Evolutionary conservation across 2,329 filamentous ascomycete genomes (phyloP).

Genomic region (Pseudocercospora cruenta): DNA sequence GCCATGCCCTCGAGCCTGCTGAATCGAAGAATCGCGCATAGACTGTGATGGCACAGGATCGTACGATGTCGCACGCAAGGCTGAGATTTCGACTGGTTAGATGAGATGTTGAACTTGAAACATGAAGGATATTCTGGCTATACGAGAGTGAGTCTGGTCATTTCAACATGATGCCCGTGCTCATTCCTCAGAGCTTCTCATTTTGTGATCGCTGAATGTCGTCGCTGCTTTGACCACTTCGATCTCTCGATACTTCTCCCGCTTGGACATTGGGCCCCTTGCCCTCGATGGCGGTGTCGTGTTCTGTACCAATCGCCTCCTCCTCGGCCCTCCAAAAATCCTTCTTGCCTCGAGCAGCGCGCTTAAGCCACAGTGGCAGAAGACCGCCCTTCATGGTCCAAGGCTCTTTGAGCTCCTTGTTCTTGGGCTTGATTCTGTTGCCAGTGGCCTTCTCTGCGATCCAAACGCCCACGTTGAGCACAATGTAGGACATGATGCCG

Average conservation of each 20-base stretch:
- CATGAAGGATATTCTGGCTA: too few species aligned
- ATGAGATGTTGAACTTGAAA: too few species aligned
- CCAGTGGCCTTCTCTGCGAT: conserved; percentile 66
- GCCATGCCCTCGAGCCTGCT: too few species aligned
- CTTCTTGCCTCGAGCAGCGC: conserved; percentile 68
- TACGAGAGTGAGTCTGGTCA: too few species aligned
- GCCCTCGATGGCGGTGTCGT: conserved; percentile 9
- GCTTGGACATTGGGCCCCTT: background rate
- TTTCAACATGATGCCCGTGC: too few species aligned
- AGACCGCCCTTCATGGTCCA: conserved; percentile 82
- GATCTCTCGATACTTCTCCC: background rate
- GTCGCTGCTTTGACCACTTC: background rate
- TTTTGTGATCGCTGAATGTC: background rate
- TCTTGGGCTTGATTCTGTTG: conserved; percentile 72
- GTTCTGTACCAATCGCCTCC: conserved; percentile 12
- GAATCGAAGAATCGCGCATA: too few species aligned
- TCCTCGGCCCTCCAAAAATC: conserved; percentile 66
- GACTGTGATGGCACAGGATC: too few species aligned
- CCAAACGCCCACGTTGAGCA: conserved; percentile 74
- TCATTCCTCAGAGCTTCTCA: background rate
- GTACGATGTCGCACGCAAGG: too few species aligned
- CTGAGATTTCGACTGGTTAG: too few species aligned
- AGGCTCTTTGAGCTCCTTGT: conserved; percentile 75
- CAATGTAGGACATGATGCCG: conserved; percentile 74
- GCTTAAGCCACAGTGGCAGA: conserved; percentile 72